These are phyloP conservation scores for Ogataea corticis DNA, from an alignment of 805 yeast genomes.

Conservation along the genomic window DNA sequence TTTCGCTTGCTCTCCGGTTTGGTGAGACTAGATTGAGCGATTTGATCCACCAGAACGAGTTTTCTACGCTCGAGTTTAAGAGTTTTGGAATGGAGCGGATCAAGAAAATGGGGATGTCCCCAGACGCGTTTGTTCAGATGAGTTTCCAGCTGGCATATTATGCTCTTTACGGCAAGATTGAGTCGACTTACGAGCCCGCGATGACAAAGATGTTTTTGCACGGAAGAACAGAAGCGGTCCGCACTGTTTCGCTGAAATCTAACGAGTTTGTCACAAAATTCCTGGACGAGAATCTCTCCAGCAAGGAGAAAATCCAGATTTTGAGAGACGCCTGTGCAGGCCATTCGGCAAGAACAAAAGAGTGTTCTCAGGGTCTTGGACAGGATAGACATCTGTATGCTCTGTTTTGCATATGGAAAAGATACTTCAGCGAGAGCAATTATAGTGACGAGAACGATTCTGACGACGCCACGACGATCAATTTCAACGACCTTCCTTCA, in stretches of 20 bases:
- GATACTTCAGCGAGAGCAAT: slow-evolving; percentile 43
- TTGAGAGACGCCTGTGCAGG: slow-evolving; percentile 68
- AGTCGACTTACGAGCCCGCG: slow-evolving; percentile 93
- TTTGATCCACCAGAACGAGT: slow-evolving; percentile 85
- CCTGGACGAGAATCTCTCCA: slow-evolving; percentile 63
- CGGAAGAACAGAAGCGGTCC: slow-evolving; percentile 90
- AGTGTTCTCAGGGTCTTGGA: slow-evolving; percentile 78
- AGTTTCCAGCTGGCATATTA: slow-evolving; percentile 91
- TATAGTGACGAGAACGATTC: slow-evolving; percentile 30
- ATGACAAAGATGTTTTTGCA: slow-evolving; percentile 88
- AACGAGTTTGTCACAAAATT: slow-evolving; percentile 81
- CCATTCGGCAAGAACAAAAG: slow-evolving; percentile 67
- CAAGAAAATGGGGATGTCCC: slow-evolving; percentile 83
- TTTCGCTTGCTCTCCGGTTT: slow-evolving; percentile 77
- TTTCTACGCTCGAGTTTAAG: slow-evolving; percentile 74
- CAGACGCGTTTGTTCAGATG: slow-evolving; percentile 94
- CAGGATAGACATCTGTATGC: slow-evolving; percentile 92
- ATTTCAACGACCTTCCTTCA: slow-evolving; percentile 28
- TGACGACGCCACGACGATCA: slow-evolving; percentile 36
- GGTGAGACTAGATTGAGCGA: slow-evolving; percentile 90
- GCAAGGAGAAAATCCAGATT: slow-evolving; percentile 57
- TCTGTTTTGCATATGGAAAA: slow-evolving; percentile 81
- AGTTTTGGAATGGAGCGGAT: slow-evolving; percentile 73
- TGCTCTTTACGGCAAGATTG: slow-evolving; percentile 89
- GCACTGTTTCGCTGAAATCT: slow-evolving; percentile 80